phyloP scores from a whole-genome alignment of 2,329 filamentous ascomycete species.

The Biscogniauxia marginata region DNA sequence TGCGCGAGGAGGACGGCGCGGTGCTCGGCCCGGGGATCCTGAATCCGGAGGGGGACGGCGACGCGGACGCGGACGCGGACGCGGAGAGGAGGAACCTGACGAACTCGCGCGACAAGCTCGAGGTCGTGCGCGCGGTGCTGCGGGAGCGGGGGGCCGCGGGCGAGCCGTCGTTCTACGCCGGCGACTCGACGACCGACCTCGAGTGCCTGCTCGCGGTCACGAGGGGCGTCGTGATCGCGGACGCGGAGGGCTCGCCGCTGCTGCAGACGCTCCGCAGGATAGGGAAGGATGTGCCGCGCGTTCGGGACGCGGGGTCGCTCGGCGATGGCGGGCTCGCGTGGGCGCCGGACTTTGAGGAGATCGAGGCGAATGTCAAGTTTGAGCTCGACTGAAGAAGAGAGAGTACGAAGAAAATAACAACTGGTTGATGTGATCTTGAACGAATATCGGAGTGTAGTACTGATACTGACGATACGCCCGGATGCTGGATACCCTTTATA shows the following conservation, averaged over 20 bases:
- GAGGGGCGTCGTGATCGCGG: constrained; percentile 47
- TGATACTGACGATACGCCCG: too few species aligned
- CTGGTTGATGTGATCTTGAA: too few species aligned
- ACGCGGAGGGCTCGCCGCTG: constrained; percentile 32
- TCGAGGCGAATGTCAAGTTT: constrained; percentile 18
- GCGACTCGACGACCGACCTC: constrained; percentile 57
- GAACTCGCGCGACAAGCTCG: constrained; percentile 47
- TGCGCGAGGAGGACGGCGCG: constrained; percentile 35
- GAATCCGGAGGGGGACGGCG: constrained; percentile 5
- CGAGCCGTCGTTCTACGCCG: constrained; percentile 49
- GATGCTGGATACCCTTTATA: too few species aligned
- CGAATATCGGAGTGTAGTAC: too few species aligned
- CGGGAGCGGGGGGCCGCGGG: constrained; percentile 7
- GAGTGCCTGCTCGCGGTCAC: constrained; percentile 47
- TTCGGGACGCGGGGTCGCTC: constrained; percentile 16
- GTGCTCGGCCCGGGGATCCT: constrained; percentile 41
- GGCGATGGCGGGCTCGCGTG: constrained; percentile 25
- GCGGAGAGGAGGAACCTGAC: constrained; percentile 32
- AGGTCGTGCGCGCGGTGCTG: constrained; percentile 36
- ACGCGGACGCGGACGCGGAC: constrained; percentile 5
- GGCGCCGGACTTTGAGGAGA: constrained; percentile 31
- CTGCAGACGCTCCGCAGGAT: constrained; percentile 31
- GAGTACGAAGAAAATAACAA: not conserved
- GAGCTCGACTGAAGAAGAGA: not conserved
- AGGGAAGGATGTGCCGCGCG: constrained; percentile 31